These are phyloP conservation scores for Euphrasia arctica DNA, from an alignment of 305 asterid species.

Conservation along the genomic window DNA sequence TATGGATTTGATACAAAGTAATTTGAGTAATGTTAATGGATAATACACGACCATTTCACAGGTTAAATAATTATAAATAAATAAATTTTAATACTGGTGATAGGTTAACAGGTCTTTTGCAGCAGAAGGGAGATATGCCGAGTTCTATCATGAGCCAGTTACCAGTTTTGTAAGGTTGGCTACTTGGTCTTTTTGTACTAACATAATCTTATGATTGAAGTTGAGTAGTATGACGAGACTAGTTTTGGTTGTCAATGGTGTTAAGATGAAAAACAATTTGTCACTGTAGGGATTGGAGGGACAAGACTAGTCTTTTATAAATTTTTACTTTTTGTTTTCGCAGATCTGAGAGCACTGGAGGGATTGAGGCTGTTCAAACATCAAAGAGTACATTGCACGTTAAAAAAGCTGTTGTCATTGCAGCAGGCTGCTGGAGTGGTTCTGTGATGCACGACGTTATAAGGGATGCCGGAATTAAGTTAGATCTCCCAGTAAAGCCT, in stretches of 20 bases:
- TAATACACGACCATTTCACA: background rate
- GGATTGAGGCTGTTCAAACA: constrained; percentile 77
- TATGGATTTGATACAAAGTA: background rate
- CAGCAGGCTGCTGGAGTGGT: constrained; percentile 97
- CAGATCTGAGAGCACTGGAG: constrained; percentile 66
- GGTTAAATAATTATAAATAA: background rate
- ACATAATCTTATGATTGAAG: constrained; percentile 3
- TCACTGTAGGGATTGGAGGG: constrained; percentile 3
- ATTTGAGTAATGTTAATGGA: background rate
- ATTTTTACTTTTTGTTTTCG: constrained; percentile 20
- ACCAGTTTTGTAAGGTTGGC: constrained; percentile 62
- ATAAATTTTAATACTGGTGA: constrained; percentile 24
- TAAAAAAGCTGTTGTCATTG: constrained; percentile 75
- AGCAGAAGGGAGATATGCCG: constrained; percentile 83
- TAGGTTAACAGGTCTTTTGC: constrained; percentile 73
- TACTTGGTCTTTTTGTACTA: constrained; percentile 10
- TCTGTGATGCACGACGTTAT: constrained; percentile 58
- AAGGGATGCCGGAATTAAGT: constrained; percentile 42
- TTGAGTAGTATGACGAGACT: constrained; percentile 4
- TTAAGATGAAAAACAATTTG: background rate
- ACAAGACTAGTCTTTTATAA: background rate
- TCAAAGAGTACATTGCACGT: constrained; percentile 52
- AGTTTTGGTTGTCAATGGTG: constrained; percentile 21
- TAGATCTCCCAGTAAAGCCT: constrained; percentile 83
- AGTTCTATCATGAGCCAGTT: constrained; percentile 86